Evolutionary conservation across 495 filamentous ascomycete species (phyloP), one percentile per base, ranked within the genome.

Genomic region (Schizothecium vesticola): DNA sequence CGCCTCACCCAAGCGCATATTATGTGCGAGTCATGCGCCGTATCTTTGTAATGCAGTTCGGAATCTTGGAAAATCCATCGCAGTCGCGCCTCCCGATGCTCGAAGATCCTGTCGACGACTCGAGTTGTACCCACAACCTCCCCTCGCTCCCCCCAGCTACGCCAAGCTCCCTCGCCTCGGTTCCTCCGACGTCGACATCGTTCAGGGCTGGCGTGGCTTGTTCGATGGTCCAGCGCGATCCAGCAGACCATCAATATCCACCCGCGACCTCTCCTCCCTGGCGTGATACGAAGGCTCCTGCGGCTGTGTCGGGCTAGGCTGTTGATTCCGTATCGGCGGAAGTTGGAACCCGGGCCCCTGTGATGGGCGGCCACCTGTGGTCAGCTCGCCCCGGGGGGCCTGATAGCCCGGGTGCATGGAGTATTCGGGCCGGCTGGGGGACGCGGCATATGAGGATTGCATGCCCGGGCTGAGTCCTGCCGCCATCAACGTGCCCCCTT

Each of bases 241-340:
- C 55, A 87, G 79, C 43, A 87, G 75, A 31, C 84, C 85, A 25
- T 82, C 81, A 68, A 87, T 87, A 67, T 85, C 85, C 31, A 87
- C 80, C 13, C 84, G 79, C 57, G 79, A 74, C 28, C 82, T 78
- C 58, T 85, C 83, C 62, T 83, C 83, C 72, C 80, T 81, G 23
- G 67, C 31, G 13, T 73, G 67, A 66, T 81, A 81, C 59, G 72
- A 29, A 22, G 63, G 63, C 23, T 69, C 58, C 31, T 67, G 64
- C 12, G 65, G 67, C 11, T 81, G 70, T 62, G 77, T 70, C 1
- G 70, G 70, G 24, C 70, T 66, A 24, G 76, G 72, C 24, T 79
- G 78, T 66, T 79, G 83, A 36, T 79, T 81, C 29, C 83, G 78
- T 57, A 85, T 86, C 7, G 85, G 84, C 9, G 83, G 83, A 19